A percentile compares a stretch with the other conserved stretches of the same genome.
phyloP scores from a whole-genome alignment of 768 basidiomycete species.

The Pisolithus orientalis region DNA sequence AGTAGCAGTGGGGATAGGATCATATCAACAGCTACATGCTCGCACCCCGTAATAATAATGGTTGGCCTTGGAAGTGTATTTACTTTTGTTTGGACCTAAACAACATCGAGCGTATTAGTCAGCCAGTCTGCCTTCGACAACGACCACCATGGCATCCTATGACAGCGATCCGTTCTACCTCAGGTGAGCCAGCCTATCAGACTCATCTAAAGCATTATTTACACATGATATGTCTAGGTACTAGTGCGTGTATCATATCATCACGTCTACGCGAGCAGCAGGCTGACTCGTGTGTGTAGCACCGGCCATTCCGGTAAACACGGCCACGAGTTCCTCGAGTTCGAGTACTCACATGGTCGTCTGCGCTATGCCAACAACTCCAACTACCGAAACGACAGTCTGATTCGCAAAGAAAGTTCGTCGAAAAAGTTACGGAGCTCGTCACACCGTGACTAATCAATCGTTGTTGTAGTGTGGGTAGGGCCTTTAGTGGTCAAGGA shows the following conservation, averaged over 20 bases:
- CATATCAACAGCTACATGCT: too few species aligned
- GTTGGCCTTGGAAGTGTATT: too few species aligned
- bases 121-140: conserved; percentile 7
- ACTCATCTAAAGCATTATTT: not conserved
- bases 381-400: conserved; percentile 95
- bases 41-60: too few species aligned
- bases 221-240: conserved; percentile 34
- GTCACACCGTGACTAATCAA: not conserved
- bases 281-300: conserved; percentile 1
- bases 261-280: not conserved
- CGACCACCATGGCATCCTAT: conserved; percentile 19
- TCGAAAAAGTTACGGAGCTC: conserved; percentile 7
- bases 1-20: too few species aligned
- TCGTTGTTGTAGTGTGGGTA: conserved; percentile 74
- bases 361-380: conserved; percentile 99
- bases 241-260: conserved; percentile 34
- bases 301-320: conserved; percentile 99
- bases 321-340: conserved; percentile 97
- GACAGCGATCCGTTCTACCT: conserved; percentile 81
- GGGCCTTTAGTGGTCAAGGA: conserved; percentile 90
- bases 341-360: conserved; percentile 95
- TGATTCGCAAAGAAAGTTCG: conserved; percentile 98
- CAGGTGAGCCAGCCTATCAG: conserved; percentile 38
- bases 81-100: too few species aligned
- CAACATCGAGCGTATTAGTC: too few species aligned